Base-by-base conservation (phyloP, 1,139 yeast genomes). In the Blastobotrys buckinghamii region DNA sequence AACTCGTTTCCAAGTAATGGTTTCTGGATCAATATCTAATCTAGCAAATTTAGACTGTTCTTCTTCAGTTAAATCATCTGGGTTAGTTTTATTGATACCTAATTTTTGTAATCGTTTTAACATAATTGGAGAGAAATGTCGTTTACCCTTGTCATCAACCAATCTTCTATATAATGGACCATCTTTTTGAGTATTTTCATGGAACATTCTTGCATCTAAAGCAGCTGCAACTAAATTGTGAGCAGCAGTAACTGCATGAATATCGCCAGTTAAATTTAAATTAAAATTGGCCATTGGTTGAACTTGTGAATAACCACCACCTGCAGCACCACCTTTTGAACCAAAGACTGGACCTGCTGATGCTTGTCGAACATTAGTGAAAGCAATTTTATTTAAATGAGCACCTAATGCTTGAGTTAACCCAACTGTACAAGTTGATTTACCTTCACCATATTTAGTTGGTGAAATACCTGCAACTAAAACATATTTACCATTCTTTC, bases 341-440 rank as follows among this genome's bases (percentile, higher is more conserved):
- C 98, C 98, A 64, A 92, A 92, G 20, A 97, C 90, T 52, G 98
- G 98, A 47, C 98, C 98, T 96, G 90, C 90, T 17, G 95, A 85
- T 42, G 98, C 98, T 69, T 92, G 98, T 72, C 98, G 84, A 50
- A 92, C 97, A 65, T 88, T 89, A 55, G 98, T 97, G 65, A 90
- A 84, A 29, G 90, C 89, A 55, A 84, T 82, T 67, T 85, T 84
- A 53, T 85, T 80, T 64, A 90, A 77, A 61, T 87, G 95, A 40
- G 97, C 97, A 58, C 96, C 96, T 53, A 92, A 76, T n/a, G 97
- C 96, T 71, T 92, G 97, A n/a, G 95, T 96, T 57, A 92, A 76
- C 55, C 98, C 98, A 61, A 92, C 88, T 27, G 97, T 90, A 44
- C 97, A 92, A 53, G 98, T 92, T 32, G 95, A 84, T 70, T 92